Percentiles rank a stretch among this genome's conserved stretches.
phyloP scores from a whole-genome alignment of 768 basidiomycete species.

The Arthromyces matolae region DNA sequence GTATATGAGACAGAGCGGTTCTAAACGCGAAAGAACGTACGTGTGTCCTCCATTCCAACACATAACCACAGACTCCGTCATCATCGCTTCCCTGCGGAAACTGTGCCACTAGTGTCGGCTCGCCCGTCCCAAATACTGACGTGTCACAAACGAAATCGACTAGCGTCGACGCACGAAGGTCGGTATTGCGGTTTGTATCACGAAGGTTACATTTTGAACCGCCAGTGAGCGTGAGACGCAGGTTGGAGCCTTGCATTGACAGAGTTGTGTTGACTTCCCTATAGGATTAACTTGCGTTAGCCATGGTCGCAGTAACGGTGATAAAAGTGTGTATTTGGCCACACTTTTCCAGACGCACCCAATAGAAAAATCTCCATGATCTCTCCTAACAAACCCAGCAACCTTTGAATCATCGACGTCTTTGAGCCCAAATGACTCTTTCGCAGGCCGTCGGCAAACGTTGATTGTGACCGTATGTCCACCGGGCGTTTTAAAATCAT shows the following conservation, averaged over 20 bases:
- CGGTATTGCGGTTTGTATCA: constrained; percentile 26
- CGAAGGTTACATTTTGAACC: constrained; percentile 60
- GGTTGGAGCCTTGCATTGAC: constrained; percentile 44
- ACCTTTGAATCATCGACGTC: constrained; percentile 51
- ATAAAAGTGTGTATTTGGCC: no score
- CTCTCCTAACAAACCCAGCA: constrained; percentile 58
- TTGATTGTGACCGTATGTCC: constrained; percentile 54
- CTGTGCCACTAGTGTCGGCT: constrained; percentile 55
- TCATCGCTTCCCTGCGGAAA: constrained; percentile 64
- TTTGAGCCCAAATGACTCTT: constrained; percentile 57
- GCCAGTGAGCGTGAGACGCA: constrained; percentile 52
- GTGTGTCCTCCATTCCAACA: constrained; percentile 81
- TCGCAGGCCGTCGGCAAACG: constrained; percentile 54
- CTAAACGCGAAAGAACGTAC: constrained; percentile 37
- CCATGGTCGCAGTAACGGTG: no score
- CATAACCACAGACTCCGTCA: constrained; percentile 68
- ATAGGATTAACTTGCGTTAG: background rate
- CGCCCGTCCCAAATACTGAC: constrained; percentile 53
- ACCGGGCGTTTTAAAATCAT: constrained; percentile 45
- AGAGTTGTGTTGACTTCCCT: constrained; percentile 68
- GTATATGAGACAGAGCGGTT: background rate
- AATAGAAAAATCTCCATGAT: constrained; percentile 66
- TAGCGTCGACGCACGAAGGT: constrained; percentile 55
- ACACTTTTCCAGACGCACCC: constrained; percentile 43
- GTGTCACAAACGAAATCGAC: constrained; percentile 78